These are phyloP conservation scores for Trifolium repens DNA, from an alignment of 306 rosid species.

Conservation along the genomic window DNA sequence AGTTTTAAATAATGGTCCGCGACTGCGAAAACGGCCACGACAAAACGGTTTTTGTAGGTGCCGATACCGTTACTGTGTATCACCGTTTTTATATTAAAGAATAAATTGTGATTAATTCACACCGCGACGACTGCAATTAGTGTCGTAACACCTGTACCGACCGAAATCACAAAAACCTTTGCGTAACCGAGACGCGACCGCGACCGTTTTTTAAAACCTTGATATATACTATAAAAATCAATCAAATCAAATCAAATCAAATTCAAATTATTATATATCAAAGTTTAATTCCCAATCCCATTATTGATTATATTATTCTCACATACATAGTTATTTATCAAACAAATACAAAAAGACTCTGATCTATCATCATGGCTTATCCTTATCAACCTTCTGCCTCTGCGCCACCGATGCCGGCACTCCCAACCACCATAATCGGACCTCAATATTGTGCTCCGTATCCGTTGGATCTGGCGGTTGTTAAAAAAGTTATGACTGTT, in stretches of 20 bases:
- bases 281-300: background rate
- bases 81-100: too few relatives aligned
- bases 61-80: too few relatives aligned
- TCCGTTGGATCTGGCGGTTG: constrained; percentile 49
- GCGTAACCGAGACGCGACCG: too few relatives aligned
- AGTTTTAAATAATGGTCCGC: too few relatives aligned
- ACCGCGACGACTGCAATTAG: too few relatives aligned
- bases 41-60: too few relatives aligned
- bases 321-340: background rate
- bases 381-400: constrained; percentile 36
- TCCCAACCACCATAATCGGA: constrained; percentile 40
- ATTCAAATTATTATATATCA: background rate
- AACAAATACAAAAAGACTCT: background rate
- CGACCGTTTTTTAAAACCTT: too few relatives aligned
- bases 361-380: constrained; percentile 20
- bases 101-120: too few relatives aligned
- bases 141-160: too few relatives aligned
- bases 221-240: background rate
- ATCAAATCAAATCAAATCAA: background rate
- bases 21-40: too few relatives aligned
- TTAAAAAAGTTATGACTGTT: constrained; percentile 45
- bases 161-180: too few relatives aligned
- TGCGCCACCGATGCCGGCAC: background rate
- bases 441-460: constrained; percentile 54
- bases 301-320: too few relatives aligned